phyloP scores from a whole-genome alignment of 305 asterid genomes.

The Rubia occidens region DNA sequence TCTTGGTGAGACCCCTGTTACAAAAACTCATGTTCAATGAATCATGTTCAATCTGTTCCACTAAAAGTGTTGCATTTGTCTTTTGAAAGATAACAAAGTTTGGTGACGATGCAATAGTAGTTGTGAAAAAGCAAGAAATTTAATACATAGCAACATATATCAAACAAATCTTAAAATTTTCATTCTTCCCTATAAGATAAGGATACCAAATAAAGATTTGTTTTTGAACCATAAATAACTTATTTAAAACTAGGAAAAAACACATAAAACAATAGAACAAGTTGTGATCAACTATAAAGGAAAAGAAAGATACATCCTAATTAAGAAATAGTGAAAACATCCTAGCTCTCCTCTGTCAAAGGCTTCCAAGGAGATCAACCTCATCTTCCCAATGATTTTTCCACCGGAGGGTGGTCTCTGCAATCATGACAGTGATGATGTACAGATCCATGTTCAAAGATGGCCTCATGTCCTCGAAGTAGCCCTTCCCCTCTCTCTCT shows the following conservation, averaged over 20 bases:
- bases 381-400: constrained; percentile 21
- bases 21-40: too few relatives aligned
- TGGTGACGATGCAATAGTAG: too few relatives aligned
- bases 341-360: constrained; percentile 12
- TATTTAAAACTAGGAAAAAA: background rate
- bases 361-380: constrained; percentile 13
- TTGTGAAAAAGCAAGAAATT: too few relatives aligned
- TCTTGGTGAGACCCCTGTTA: constrained; percentile 55
- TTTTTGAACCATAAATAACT: background rate
- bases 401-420: constrained; percentile 64
- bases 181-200: background rate
- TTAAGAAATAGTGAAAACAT: background rate
- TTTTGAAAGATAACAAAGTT: too few relatives aligned
- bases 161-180: background rate
- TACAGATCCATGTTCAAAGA: constrained; percentile 92
- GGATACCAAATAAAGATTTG: background rate
- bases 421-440: constrained; percentile 72
- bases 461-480: constrained; percentile 89
- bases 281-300: constrained; percentile 2
- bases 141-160: background rate
- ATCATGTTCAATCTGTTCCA: too few relatives aligned
- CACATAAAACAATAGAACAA: constrained; percentile 7
- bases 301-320: background rate
- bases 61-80: too few relatives aligned
- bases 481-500: constrained; percentile 84